A percentile compares a stretch with the other conserved stretches of the same genome.
These are phyloP conservation scores for Sporothrix schenckii DNA, from an alignment of 2,329 filamentous ascomycete genomes.

Conservation along the genomic window DNA sequence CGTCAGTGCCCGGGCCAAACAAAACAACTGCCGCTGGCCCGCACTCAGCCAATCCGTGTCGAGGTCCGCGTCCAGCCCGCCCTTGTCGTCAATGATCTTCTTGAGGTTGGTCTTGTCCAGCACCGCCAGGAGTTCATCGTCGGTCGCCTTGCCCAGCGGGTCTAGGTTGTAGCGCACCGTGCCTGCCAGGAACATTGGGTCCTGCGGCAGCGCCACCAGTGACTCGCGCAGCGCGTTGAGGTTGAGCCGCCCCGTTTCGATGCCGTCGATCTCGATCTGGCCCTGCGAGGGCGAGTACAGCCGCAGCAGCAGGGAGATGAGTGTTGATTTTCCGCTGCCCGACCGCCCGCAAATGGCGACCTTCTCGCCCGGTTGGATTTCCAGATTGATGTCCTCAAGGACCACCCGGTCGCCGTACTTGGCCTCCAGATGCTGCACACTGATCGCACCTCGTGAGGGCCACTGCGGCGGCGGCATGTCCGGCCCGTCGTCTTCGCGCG, in stretches of 20 bases:
- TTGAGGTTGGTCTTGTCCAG: slow-evolving; percentile 37
- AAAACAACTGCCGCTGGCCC: slow-evolving; percentile 57
- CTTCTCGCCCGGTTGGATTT: slow-evolving; percentile 41
- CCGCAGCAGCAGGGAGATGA: slow-evolving; percentile 49
- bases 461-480: slow-evolving; percentile 28
- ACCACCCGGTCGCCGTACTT: slow-evolving; percentile 31
- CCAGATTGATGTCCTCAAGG: slow-evolving; percentile 39
- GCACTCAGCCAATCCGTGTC: slow-evolving; percentile 43
- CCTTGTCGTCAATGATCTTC: slow-evolving; percentile 43
- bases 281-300: slow-evolving; percentile 51
- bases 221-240: slow-evolving; percentile 39
- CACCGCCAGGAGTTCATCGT: slow-evolving; percentile 40
- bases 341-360: slow-evolving; percentile 46
- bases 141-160: slow-evolving; percentile 45
- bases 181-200: slow-evolving; percentile 54
- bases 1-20: slow-evolving; percentile 53
- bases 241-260: slow-evolving; percentile 43
- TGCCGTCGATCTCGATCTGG: slow-evolving; percentile 50
- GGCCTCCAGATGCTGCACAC: slow-evolving; percentile 28
- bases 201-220: slow-evolving; percentile 54
- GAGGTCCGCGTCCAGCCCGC: slow-evolving; percentile 47
- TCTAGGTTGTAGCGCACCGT: slow-evolving; percentile 55
- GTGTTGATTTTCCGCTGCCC: slow-evolving; percentile 41
- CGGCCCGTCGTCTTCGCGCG: slow-evolving; percentile 25
- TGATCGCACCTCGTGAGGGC: slow-evolving; percentile 22